Evolutionary conservation across 1,284 basidiomycete species (phyloP), one percentile per base, ranked within the genome.

Genomic region (Boletus calvinii): DNA sequence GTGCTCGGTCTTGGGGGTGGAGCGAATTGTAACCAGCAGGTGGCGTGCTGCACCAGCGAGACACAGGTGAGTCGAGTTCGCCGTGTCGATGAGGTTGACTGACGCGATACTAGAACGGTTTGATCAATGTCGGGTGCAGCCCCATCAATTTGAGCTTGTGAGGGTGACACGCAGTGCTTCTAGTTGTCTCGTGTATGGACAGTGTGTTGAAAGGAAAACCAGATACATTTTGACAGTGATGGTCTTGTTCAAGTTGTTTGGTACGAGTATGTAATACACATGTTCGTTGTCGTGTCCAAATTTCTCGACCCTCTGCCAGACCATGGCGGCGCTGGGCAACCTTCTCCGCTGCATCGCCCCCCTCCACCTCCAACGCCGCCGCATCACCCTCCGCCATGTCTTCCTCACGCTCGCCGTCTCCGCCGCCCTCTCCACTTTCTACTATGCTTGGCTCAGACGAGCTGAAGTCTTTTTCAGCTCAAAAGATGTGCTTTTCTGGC

Each of bases 321-420:
- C 34, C 52, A 55, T 55, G 54, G 29, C 46, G 24, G 41, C 37
- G 6, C 35, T 55, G 31, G 22, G 9, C 30, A 46, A 49, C 46
- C 13, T 57, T 6, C n/a, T 58, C 22, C 39, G 22, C 36, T 40
- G 29, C 17, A 2, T 57, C 5, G 6, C 18, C 2, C 51, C 59
- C 6, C 1, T 22, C 13, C 39, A 50, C 4, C 58, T 18, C 7
- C 56, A 49, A 11, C 57, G 49, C 36, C 67, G 65, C 43, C 63
- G 72, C 1, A 45, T 70, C 37, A 58, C 62, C 26, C 29, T 55
- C 30, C 66, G 68, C 24, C 69, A 71, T 51, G 47, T 74, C 40
- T 38, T 62, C 37, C 57, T 67, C 29, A 54, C 57, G 0, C 46
- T 65, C 26, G 54, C 26, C 30, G 50, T 65, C 53, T 67, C 63